These are phyloP conservation scores for Chalaropsis thielavioides DNA, from an alignment of 2,329 filamentous ascomycete species.

Conservation along the genomic window DNA sequence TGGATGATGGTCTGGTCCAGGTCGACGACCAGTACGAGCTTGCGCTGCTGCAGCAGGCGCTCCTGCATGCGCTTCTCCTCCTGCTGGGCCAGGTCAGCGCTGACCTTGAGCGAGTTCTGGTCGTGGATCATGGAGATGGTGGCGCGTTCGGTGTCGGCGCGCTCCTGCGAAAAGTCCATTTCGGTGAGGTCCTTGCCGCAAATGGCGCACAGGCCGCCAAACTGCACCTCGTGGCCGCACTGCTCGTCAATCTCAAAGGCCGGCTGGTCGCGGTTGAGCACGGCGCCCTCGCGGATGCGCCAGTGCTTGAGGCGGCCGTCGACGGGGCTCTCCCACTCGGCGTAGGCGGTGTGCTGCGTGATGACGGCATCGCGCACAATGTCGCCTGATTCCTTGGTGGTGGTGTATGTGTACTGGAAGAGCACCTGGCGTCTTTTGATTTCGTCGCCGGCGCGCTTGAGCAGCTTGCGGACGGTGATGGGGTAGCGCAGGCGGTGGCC, in stretches of 20 bases:
- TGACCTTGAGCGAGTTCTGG: conserved; percentile 75
- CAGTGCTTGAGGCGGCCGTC: conserved; percentile 69
- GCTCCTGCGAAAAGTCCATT: conserved; percentile 68
- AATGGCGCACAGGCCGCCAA: conserved; percentile 74
- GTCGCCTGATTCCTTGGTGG: conserved; percentile 62
- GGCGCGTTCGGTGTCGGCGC: conserved; percentile 67
- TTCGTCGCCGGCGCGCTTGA: conserved; percentile 59
- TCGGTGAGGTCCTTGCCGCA: conserved; percentile 96
- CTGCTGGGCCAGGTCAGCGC: conserved; percentile 60
- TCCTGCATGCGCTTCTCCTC: conserved; percentile 78
- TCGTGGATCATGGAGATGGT: conserved; percentile 93
- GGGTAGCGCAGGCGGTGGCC: conserved; percentile 69
- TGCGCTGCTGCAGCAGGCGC: conserved; percentile 63
- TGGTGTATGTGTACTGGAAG: conserved; percentile 77
- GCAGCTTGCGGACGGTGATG: conserved; percentile 76
- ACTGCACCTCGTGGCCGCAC: conserved; percentile 83
- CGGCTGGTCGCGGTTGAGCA: conserved; percentile 42
- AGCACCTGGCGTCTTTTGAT: conserved; percentile 64
- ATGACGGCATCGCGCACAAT: conserved; percentile 43
- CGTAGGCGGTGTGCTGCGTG: conserved; percentile 53
- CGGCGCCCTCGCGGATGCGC: conserved; percentile 55
- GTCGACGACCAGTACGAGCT: conserved; percentile 89
- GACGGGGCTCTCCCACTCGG: conserved; percentile 67
- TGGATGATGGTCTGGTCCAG: conserved; percentile 98
- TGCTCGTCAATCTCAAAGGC: conserved; percentile 74